A percentile compares a stretch with the other conserved stretches of the same genome.
Conservation (phyloP, 768 basidiomycete genomes). For the Zangia roseola region DNA sequence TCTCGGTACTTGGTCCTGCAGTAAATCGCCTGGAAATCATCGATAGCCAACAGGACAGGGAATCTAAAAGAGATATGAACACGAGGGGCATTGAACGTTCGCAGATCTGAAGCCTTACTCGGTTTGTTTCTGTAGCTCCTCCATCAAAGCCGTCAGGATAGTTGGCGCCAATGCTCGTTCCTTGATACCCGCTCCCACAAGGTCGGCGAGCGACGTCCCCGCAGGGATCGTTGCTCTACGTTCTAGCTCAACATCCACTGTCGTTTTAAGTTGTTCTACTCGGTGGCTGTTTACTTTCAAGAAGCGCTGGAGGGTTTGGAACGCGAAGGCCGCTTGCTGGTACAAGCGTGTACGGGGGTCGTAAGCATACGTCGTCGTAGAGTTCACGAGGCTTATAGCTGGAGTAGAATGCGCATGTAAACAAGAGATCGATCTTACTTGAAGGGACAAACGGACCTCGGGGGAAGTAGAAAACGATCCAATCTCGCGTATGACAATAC, state of each 20-base stretch:
- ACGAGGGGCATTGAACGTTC: background rate
- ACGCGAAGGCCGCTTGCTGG: constrained; percentile 64
- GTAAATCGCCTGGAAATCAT: constrained; percentile 86
- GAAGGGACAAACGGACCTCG: constrained; percentile 47
- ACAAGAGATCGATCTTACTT: background rate
- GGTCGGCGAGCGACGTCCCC: constrained; percentile 50
- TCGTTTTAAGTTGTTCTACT: constrained; percentile 42
- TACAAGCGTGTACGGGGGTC: constrained; percentile 77
- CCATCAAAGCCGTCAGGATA: constrained; percentile 57
- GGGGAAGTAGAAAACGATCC: constrained; percentile 87
- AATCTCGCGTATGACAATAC: constrained; percentile 59
- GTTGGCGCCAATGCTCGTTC: constrained; percentile 52
- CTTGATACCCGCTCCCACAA: constrained; percentile 58
- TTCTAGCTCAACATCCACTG: constrained; percentile 44
- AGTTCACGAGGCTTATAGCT: constrained; percentile 68
- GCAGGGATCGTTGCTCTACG: constrained; percentile 43
- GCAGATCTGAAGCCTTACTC: constrained; percentile 41
- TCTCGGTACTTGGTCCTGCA: constrained; percentile 66
- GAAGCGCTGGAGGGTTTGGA: constrained; percentile 62
- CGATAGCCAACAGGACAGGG: constrained; percentile 82
- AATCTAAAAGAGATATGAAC: constrained; percentile 39
- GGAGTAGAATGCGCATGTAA: background rate
- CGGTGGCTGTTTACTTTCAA: constrained; percentile 53
- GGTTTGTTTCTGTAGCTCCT: constrained; percentile 61
- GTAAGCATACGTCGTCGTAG: constrained; percentile 69